A percentile compares a stretch with the other conserved stretches of the same genome.
These are phyloP conservation scores for Saitozyma podzolica DNA, from an alignment of 768 basidiomycete genomes.

Conservation along the genomic window DNA sequence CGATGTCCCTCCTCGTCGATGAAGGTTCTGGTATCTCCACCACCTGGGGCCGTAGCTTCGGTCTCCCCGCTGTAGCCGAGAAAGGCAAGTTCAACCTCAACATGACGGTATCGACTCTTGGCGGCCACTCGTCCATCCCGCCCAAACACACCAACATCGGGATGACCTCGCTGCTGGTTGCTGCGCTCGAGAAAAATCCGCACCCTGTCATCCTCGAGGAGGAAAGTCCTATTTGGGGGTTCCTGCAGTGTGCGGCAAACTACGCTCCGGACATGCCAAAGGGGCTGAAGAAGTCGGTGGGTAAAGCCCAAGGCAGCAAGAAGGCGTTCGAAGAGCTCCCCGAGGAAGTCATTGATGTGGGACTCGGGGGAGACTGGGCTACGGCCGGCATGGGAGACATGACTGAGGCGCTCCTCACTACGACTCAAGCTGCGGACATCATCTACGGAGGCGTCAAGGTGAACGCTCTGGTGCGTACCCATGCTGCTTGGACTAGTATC, in stretches of 20 bases:
- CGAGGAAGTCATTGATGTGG: conserved; percentile 9
- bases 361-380: conserved; percentile 4
- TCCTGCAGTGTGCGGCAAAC: conserved; percentile 65
- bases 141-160: conserved; percentile 78
- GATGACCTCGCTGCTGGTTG: conserved; percentile 68
- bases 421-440: conserved; percentile 74
- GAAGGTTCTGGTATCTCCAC: conserved; percentile 67
- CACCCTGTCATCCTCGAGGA: conserved; percentile 40
- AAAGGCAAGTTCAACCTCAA: conserved; percentile 43
- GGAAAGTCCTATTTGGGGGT: conserved; percentile 36
- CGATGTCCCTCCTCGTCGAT: conserved; percentile 76
- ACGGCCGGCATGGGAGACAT: conserved; percentile 5
- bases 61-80: conserved; percentile 48
- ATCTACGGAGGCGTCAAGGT: conserved; percentile 58
- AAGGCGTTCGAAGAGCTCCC: conserved; percentile 22
- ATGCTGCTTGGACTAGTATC: background rate
- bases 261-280: conserved; percentile 62
- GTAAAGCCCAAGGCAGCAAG: conserved; percentile 5
- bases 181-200: conserved; percentile 68
- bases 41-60: conserved; percentile 37
- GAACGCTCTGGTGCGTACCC: conserved; percentile 62
- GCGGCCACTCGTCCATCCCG: conserved; percentile 84
- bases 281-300: conserved; percentile 55
- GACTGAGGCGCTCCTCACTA: conserved; percentile 17
- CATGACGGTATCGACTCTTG: conserved; percentile 54